phyloP scores from a whole-genome alignment of 75 land plant genomes.

The Pinus albicaulis region DNA sequence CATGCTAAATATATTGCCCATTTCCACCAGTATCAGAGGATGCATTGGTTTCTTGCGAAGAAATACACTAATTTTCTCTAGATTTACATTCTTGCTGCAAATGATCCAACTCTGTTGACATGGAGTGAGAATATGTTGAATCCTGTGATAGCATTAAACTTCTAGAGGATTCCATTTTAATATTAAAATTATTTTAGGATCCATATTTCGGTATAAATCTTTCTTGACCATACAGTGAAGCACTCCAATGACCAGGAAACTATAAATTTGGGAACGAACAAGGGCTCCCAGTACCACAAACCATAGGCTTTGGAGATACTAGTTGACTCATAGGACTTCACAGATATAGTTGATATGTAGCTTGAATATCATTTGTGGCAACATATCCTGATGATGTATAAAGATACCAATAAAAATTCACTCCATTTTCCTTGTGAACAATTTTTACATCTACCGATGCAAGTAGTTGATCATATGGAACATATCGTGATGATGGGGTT shows the following conservation, averaged over 20 bases:
- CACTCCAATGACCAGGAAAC: conserved; percentile 32
- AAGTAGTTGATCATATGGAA: conserved; percentile 89
- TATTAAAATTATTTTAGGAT: conserved; percentile 39
- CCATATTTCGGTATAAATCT: conserved; percentile 21
- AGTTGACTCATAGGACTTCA: conserved; percentile 85
- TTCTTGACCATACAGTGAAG: conserved; percentile 31
- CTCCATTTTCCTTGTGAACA: conserved; percentile 32
- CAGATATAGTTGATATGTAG: conserved; percentile 73
- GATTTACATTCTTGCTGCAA: conserved; percentile 22
- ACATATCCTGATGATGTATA: conserved; percentile 49
- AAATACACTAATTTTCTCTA: conserved; percentile 44
- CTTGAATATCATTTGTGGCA: conserved; percentile 59
- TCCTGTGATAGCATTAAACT: conserved; percentile 48
- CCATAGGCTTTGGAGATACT: conserved; percentile 67
- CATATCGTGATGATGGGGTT: conserved; percentile 97
- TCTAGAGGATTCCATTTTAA: conserved; percentile 14
- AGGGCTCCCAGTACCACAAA: conserved; percentile 45
- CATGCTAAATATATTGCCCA: conserved; percentile 40
- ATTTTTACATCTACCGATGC: conserved; percentile 56
- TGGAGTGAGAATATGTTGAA: conserved; percentile 52
- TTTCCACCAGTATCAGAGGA: conserved; percentile 30
- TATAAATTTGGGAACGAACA: conserved; percentile 49
- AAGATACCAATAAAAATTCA: conserved; percentile 13
- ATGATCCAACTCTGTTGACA: conserved; percentile 61
- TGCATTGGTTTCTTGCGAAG: conserved; percentile 55